A percentile compares a stretch with the other conserved stretches of the same genome.
phyloP scores from a whole-genome alignment of 192 early-diverging fungal species.

The Backusella psychrophila region DNA sequence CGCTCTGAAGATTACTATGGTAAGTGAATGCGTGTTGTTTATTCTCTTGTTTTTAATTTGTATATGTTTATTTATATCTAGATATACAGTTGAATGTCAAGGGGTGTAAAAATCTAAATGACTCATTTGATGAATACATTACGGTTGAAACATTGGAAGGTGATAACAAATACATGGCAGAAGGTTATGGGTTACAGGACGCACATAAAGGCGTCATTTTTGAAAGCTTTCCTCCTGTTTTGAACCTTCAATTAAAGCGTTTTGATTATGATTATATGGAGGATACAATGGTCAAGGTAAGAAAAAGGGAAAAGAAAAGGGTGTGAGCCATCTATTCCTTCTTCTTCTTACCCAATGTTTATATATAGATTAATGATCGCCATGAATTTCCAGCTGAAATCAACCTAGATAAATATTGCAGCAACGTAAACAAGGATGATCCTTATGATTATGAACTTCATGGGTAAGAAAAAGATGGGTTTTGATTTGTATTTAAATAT shows the following conservation, averaged over 20 bases:
- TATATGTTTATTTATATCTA: slow-evolving; percentile 24
- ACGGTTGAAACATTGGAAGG: slow-evolving; percentile 92
- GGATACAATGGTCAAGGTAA: slow-evolving; percentile 88
- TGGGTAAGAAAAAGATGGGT: slow-evolving; percentile 53
- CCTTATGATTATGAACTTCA: slow-evolving; percentile 83
- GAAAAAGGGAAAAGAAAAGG: background rate
- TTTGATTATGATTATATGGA: slow-evolving; percentile 97
- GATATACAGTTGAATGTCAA: slow-evolving; percentile 98
- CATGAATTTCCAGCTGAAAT: slow-evolving; percentile 89
- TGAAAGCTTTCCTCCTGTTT: slow-evolving; percentile 86
- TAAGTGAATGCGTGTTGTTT: slow-evolving; percentile 15
- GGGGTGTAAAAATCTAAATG: slow-evolving; percentile 79
- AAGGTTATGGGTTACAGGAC: slow-evolving; percentile 91
- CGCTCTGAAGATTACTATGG: slow-evolving; percentile 94
- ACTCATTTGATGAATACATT: slow-evolving; percentile 91
- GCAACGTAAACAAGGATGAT: slow-evolving; percentile 52
- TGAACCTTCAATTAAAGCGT: slow-evolving; percentile 95
- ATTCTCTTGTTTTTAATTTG: background rate
- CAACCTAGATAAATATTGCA: slow-evolving; percentile 83
- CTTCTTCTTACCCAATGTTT: background rate
- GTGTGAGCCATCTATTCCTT: background rate
- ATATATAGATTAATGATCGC: slow-evolving; percentile 84
- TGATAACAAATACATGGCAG: slow-evolving; percentile 94
- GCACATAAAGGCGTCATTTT: slow-evolving; percentile 97
- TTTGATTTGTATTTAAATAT: background rate